These are phyloP conservation scores for Ogataea polymorpha DNA, from an alignment of 805 yeast species.

Conservation along the genomic window DNA sequence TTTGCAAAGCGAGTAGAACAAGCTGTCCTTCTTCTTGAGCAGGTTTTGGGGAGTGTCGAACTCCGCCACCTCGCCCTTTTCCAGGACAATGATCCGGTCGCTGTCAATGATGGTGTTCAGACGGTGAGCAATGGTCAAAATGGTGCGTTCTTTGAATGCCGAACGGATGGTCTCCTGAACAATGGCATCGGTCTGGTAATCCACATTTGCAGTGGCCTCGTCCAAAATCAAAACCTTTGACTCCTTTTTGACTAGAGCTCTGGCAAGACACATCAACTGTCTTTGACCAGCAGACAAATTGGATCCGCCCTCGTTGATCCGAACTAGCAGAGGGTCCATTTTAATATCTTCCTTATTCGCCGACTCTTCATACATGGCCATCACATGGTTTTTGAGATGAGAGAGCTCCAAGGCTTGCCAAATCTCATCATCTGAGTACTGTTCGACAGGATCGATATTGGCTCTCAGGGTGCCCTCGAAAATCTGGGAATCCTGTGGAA, in stretches of 20 bases:
- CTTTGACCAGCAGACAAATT: slow-evolving; percentile 87
- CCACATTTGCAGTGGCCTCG: slow-evolving; percentile 89
- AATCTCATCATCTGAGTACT: slow-evolving; percentile 69
- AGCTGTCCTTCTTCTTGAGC: slow-evolving; percentile 59
- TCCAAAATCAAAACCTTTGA: slow-evolving; percentile 64
- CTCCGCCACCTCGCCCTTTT: slow-evolving; percentile 71
- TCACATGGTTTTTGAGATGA: slow-evolving; percentile 67
- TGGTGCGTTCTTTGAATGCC: slow-evolving; percentile 73
- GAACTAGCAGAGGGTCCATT: slow-evolving; percentile 26
- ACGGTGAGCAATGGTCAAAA: slow-evolving; percentile 82
- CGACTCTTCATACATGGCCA: slow-evolving; percentile 45
- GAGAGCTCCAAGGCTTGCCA: slow-evolving; percentile 80
- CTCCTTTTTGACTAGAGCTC: slow-evolving; percentile 66
- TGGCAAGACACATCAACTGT: slow-evolving; percentile 78
- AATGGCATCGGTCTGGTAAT: slow-evolving; percentile 76
- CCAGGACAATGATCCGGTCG: slow-evolving; percentile 72
- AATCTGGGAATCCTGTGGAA: slow-evolving; percentile 93
- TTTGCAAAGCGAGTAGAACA: slow-evolving; percentile 77
- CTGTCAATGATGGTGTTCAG: slow-evolving; percentile 79
- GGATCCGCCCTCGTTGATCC: slow-evolving; percentile 39
- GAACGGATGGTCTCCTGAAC: slow-evolving; percentile 75
- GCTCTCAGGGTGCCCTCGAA: slow-evolving; percentile 84
- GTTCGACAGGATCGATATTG: slow-evolving; percentile 78
- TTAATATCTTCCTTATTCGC: slow-evolving; percentile 40
- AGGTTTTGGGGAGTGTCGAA: slow-evolving; percentile 70